Conservation (phyloP, 2,329 filamentous ascomycete genomes). For the Aaosphaeria pasadenensis region DNA sequence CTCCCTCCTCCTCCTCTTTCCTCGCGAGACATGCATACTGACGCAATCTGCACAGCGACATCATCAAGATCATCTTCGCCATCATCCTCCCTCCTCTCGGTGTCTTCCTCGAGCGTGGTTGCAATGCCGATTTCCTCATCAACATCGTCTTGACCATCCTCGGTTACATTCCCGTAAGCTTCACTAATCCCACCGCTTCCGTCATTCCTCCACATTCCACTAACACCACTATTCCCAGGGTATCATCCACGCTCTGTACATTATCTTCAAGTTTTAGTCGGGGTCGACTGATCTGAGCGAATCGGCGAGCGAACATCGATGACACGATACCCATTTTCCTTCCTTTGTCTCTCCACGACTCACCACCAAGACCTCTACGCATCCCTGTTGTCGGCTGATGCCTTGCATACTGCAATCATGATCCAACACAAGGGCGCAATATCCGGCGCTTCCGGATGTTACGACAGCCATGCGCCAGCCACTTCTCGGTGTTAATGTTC, state of each 20-base stretch:
- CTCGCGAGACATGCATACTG: too few species aligned
- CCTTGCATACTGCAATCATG: too few species aligned
- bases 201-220: constrained; percentile 8
- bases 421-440: too few species aligned
- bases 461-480: too few species aligned
- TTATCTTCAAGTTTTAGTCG: constrained; percentile 81
- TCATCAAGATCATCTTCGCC: constrained; percentile 83
- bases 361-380: neutral
- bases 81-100: constrained; percentile 85
- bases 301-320: neutral
- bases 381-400: neutral
- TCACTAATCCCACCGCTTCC: neutral
- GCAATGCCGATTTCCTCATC: constrained; percentile 82
- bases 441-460: too few species aligned
- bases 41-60: constrained; percentile 52
- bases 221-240: constrained; percentile 33
- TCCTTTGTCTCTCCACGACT: constrained; percentile 1
- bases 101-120: constrained; percentile 92
- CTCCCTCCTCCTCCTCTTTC: too few species aligned
- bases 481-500: too few species aligned
- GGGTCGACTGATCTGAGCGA: constrained; percentile 9
- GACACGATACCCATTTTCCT: constrained; percentile 34
- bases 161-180: constrained; percentile 57
- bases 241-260: constrained; percentile 92
- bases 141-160: constrained; percentile 77